A percentile compares a stretch with the other conserved stretches of the same genome.
These are phyloP conservation scores for Trichosporon sp. DNA, from an alignment of 1,284 basidiomycete genomes.

Conservation along the genomic window DNA sequence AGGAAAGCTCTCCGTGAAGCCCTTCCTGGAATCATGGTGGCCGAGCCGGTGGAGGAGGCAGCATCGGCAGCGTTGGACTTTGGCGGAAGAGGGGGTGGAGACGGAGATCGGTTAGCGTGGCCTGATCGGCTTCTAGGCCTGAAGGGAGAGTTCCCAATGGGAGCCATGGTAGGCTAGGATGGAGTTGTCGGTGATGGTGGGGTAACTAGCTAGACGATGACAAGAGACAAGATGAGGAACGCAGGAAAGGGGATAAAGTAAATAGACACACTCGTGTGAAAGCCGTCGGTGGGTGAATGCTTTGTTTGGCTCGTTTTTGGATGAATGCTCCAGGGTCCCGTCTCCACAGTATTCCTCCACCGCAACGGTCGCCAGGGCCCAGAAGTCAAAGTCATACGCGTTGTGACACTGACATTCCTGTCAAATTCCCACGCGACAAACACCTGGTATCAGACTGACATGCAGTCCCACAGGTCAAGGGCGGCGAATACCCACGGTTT, in stretches of 20 bases:
- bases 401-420: background rate
- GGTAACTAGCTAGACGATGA: background rate
- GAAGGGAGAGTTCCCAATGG: conserved; percentile 31
- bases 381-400: background rate
- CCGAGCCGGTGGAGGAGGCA: conserved; percentile 32
- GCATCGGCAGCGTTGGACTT: conserved; percentile 20
- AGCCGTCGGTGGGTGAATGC: background rate
- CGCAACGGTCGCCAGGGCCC: background rate
- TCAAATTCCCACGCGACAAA: background rate
- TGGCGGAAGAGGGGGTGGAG: conserved; percentile 26
- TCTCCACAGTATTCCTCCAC: background rate
- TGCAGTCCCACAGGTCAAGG: background rate
- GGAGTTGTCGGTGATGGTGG: conserved; percentile 9
- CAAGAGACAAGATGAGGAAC: conserved; percentile 5
- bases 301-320: conserved; percentile 28
- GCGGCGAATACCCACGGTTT: background rate
- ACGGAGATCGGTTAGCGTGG: conserved; percentile 20
- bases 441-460: background rate
- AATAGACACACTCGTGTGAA: conserved; percentile 14
- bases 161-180: conserved; percentile 26
- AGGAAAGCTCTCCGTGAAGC: conserved; percentile 47
- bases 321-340: conserved; percentile 2
- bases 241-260: conserved; percentile 8
- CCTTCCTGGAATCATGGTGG: conserved; percentile 31
- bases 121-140: conserved; percentile 27